Evolutionary conservation across 495 filamentous ascomycete species (phyloP), one percentile per base, ranked within the genome.

Genomic region (Annulohypoxylon maeteangense): DNA sequence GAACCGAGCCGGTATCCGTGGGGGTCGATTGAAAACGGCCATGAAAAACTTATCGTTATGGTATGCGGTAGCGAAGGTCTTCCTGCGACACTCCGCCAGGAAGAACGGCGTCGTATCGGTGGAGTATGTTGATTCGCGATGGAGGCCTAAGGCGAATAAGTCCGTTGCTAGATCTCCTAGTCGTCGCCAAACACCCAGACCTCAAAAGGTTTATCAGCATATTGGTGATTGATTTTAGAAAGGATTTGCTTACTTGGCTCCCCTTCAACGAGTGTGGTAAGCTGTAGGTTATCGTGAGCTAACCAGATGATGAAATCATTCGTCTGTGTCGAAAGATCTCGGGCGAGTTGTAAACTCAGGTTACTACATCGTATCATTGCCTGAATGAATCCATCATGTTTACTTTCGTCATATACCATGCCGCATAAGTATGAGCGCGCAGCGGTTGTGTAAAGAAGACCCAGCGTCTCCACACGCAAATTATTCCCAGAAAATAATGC

Each of bases 41-140:
- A 29, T 31, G 32, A 56, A 56, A n/a, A 56, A 18, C 32, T 56
- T 56, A 56, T 56, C 53, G 12, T 36, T n/a, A n/a, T 56, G 31
- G 16, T 56, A 56, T 36, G 32, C 53, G 6, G 53, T 56, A 23
- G 53, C 53, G 18, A 56, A 38, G 2, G 53, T 56, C 31, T 56
- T 56, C 12, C 31, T 56, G 1, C 53, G 53, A 38, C 29, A 56
- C 31, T 56, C 53, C 3, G 53, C 53, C 22, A 56, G 31, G 18
- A 56, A 56, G 7, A 56, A 56, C 11, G 53, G 53, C 31, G 18
- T 23, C 8, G 29, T 56, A 4, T 36, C 31, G 11, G 14, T 4
- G 31, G 53, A 56, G 25, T 38, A 56, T 1, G 53, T 38, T 14
- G 53, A 16, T 56, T 56, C 53, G 31, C 53, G 53, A 22, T 38